Evolutionary conservation across 495 filamentous ascomycete genomes (phyloP), one percentile per base, ranked within the genome.

Genomic region (Penicillium fimorum): DNA sequence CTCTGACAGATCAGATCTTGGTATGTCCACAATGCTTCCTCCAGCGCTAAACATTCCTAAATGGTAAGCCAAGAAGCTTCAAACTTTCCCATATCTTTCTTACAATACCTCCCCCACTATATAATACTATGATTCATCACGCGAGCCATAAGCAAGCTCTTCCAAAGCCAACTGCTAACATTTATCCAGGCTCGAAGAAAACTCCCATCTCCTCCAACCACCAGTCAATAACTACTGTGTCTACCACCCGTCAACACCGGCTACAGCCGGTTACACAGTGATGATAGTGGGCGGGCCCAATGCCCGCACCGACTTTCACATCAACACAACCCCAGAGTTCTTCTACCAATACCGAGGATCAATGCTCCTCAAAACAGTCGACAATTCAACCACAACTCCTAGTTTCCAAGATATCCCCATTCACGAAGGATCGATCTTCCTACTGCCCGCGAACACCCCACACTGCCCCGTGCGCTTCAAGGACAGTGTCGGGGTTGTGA

Each of bases 221-320:
- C 94, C 94, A 3, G 87, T 98, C 64, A 97, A 97, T 71, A 98
- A 97, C 73, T 95, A 92, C 73, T 96, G 92, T 74, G 90, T 98
- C 57, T 94, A 96, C 75, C 86, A 96, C 64, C 76, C 76, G 18
- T 71, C 76, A 25, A 70, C 66, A 2, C 67, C 74, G 8, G 63
- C 65, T 3, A 77, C 75, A 37, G 58, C 75, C 47, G 76, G 76
- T 35, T 76, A 78, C 61, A 79, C 76, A 3, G 75, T 79, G 6
- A 79, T 79, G 91, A 92, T 98, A 59, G 92, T 98, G 53, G 94
- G 94, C 64, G 95, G 94, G 13, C 94, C 94, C 53, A 98, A 98
- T 72, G 90, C 90, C 15, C 86, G 94, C 58, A 96, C 92, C 48
- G 95, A 97, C 79, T 98, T 96, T 78, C 94, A 97, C 80, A 96